phyloP scores from a whole-genome alignment of 1,139 yeast genomes.

The Suhomyces terraborum region DNA sequence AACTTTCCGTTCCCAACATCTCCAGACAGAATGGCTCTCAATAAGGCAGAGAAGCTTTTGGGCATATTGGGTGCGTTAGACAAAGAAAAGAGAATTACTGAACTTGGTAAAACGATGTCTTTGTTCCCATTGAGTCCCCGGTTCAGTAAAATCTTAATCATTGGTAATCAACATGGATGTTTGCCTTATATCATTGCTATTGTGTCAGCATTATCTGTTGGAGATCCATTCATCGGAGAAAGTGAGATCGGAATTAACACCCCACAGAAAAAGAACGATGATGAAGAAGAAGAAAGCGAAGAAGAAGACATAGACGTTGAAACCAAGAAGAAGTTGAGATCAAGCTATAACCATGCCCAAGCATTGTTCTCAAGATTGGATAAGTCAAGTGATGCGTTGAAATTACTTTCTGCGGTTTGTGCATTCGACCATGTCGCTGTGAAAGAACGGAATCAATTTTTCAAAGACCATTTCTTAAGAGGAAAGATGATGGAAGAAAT shows the following conservation, averaged over 20 bases:
- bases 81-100: conserved; percentile 56
- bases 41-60: conserved; percentile 68
- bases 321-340: conserved; percentile 44
- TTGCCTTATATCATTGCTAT: conserved; percentile 85
- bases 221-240: conserved; percentile 83
- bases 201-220: conserved; percentile 91
- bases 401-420: conserved; percentile 79
- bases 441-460: conserved; percentile 49
- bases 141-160: conserved; percentile 83
- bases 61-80: conserved; percentile 80
- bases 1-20: conserved; percentile 98
- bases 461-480: conserved; percentile 62
- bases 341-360: conserved; percentile 57
- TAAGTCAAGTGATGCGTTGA: conserved; percentile 70
- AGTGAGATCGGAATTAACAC: conserved; percentile 63
- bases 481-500: conserved; percentile 84
- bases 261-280: conserved; percentile 20
- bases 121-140: conserved; percentile 92
- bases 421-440: conserved; percentile 77
- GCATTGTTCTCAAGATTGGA: conserved; percentile 68
- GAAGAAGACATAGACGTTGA: conserved; percentile 37
- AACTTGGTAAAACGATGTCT: conserved; percentile 83
- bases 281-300: conserved; percentile 30
- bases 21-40: conserved; percentile 65
- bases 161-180: conserved; percentile 86